A percentile compares a stretch with the other conserved stretches of the same genome.
Evolutionary conservation across 1,284 basidiomycete species (phyloP).

Genomic region (Salmacisia buchloeana): DNA sequence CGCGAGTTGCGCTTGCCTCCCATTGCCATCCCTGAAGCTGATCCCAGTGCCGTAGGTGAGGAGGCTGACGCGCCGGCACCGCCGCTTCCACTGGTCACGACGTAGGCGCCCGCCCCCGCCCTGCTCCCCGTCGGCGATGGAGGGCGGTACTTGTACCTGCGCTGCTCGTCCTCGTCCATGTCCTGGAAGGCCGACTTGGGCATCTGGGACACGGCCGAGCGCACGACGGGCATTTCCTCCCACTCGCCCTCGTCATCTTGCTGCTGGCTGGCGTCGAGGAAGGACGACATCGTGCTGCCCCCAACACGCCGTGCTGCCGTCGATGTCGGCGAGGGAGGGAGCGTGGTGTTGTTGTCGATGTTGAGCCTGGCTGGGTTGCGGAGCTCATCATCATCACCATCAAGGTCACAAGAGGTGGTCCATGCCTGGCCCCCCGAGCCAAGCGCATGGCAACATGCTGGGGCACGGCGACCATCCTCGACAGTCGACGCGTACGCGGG

Average conservation of each 20-base stretch:
- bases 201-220: not conserved
- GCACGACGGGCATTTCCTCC: conserved; percentile 54
- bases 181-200: conserved; percentile 6
- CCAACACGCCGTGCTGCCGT: too few species aligned
- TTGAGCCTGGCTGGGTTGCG: too few species aligned
- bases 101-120: too few species aligned
- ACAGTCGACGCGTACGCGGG: too few species aligned
- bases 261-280: not conserved
- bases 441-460: too few species aligned
- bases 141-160: conserved; percentile 1
- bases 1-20: not conserved
- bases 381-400: too few species aligned
- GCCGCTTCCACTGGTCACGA: not conserved
- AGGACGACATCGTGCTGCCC: conserved; percentile 1
- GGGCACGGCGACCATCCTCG: too few species aligned
- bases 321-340: not conserved
- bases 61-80: not conserved
- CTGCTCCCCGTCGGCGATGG: not conserved
- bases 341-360: not conserved
- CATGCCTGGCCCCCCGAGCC: too few species aligned
- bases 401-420: too few species aligned
- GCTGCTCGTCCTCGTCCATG: conserved; percentile 12
- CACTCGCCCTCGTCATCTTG: conserved; percentile 37
- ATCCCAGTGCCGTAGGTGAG: too few species aligned
- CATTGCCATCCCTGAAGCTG: too few species aligned